Conservation (phyloP, 768 basidiomycete species). For the Termitomyces bulborhizus region DNA sequence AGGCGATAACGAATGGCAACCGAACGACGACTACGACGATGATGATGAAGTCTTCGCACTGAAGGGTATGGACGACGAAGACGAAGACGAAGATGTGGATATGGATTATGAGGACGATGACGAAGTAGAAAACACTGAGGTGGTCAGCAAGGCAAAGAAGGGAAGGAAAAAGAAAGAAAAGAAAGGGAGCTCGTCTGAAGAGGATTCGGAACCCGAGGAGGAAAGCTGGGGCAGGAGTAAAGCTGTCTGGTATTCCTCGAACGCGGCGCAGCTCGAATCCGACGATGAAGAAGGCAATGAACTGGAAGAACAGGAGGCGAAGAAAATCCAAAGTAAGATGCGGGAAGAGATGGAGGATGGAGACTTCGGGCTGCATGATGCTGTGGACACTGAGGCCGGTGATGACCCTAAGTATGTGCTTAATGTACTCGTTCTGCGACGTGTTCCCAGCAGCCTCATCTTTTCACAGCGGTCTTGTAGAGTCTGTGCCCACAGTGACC, state of each 20-base stretch:
- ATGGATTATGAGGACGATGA: constrained; percentile 29
- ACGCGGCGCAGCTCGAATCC: constrained; percentile 72
- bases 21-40: constrained; percentile 51
- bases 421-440: not conserved
- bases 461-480: constrained; percentile 28
- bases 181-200: constrained; percentile 18
- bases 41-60: constrained; percentile 83
- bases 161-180: constrained; percentile 14
- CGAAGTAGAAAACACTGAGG: constrained; percentile 15
- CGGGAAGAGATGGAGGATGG: constrained; percentile 66
- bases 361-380: constrained; percentile 80
- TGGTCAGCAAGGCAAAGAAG: constrained; percentile 13
- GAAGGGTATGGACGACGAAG: constrained; percentile 47
- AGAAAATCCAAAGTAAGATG: constrained; percentile 67
- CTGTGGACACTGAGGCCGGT: constrained; percentile 30
- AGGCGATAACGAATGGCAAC: constrained; percentile 34
- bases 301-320: constrained; percentile 85
- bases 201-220: constrained; percentile 35
- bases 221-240: constrained; percentile 83
- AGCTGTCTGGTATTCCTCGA: constrained; percentile 82
- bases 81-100: constrained; percentile 26
- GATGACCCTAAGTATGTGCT: constrained; percentile 28
- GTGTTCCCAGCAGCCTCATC: not conserved
- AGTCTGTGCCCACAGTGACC: constrained; percentile 27
- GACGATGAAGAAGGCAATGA: constrained; percentile 88